Percentiles rank a stretch among this genome's conserved stretches.
phyloP scores from a whole-genome alignment of 2,329 filamentous ascomycete species.

The Geosmithia morbida region DNA sequence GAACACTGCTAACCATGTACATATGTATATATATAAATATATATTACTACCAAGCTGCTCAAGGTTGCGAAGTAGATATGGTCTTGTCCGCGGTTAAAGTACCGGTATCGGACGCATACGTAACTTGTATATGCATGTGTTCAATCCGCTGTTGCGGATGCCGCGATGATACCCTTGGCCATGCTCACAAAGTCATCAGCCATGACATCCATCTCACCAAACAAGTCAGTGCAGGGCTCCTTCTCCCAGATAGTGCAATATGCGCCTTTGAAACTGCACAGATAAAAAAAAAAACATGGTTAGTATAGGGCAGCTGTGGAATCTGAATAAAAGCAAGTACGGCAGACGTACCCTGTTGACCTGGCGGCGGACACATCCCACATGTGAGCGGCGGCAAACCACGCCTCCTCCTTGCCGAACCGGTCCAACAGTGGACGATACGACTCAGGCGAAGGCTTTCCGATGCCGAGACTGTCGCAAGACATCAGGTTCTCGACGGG shows the following conservation, averaged over 20 bases:
- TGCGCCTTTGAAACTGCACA: slow-evolving; percentile 28
- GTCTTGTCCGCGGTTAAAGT: no score
- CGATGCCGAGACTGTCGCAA: slow-evolving; percentile 31
- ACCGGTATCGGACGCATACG: neutral
- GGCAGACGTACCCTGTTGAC: slow-evolving; percentile 20
- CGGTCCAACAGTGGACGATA: slow-evolving; percentile 28
- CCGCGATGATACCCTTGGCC: slow-evolving; percentile 23
- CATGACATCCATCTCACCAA: slow-evolving; percentile 35
- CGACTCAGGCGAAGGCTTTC: slow-evolving; percentile 32
- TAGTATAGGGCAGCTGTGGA: neutral
- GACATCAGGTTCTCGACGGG: slow-evolving; percentile 33
- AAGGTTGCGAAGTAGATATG: no score
- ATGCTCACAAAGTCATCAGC: slow-evolving; percentile 29
- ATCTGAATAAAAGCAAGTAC: neutral
- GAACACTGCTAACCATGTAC: no score
- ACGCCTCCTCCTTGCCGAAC: slow-evolving; percentile 25
- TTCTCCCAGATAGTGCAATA: slow-evolving; percentile 38
- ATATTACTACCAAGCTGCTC: no score
- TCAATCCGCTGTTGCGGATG: slow-evolving; percentile 2
- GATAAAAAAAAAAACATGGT: neutral
- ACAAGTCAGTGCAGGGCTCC: slow-evolving; percentile 32
- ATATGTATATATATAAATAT: no score
- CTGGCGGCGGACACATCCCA: slow-evolving; percentile 42
- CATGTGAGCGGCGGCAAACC: slow-evolving; percentile 46
- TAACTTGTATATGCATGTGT: neutral